phyloP scores from a whole-genome alignment of 306 rosid genomes.

The Vachellia collinsii region DNA sequence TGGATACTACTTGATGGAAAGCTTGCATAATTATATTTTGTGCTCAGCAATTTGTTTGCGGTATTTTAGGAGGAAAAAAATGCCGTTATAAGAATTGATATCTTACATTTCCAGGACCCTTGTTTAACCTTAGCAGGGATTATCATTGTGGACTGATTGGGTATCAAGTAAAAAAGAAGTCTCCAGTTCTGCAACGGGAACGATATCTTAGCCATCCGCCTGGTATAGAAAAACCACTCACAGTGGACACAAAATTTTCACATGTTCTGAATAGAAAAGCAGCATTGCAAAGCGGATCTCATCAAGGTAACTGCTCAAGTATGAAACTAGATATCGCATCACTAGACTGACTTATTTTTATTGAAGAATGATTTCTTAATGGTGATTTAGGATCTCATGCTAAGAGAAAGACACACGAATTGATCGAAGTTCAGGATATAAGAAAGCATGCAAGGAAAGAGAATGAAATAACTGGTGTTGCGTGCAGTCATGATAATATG shows the following conservation, averaged over 20 bases:
- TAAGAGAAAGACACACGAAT: conserved; percentile 66
- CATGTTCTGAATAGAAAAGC: conserved; percentile 32
- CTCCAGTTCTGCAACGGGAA: conserved; percentile 17
- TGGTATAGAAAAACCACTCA: conserved; percentile 39
- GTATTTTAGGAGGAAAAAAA: neutral
- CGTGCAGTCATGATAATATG: conserved; percentile 34
- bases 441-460: conserved; percentile 45
- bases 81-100: conserved; percentile 10
- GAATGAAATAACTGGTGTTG: conserved; percentile 32
- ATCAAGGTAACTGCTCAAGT: conserved; percentile 51
- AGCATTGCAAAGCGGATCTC: conserved; percentile 38
- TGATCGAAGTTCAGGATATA: conserved; percentile 37
- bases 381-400: conserved; percentile 46
- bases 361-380: conserved; percentile 28
- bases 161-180: conserved; percentile 54
- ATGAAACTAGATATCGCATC: conserved; percentile 30
- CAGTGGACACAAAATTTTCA: conserved; percentile 28
- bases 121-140: conserved; percentile 65
- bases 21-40: conserved; percentile 30
- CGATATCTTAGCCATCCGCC: conserved; percentile 30
- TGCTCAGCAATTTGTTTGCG: conserved; percentile 3
- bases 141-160: conserved; percentile 69
- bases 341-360: conserved; percentile 17
- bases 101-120: conserved; percentile 33
- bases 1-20: neutral